A percentile compares a stretch with the other conserved stretches of the same genome.
Evolutionary conservation across 148 eudicot genomes (phyloP).

Genomic region (Bassia scoparia): DNA sequence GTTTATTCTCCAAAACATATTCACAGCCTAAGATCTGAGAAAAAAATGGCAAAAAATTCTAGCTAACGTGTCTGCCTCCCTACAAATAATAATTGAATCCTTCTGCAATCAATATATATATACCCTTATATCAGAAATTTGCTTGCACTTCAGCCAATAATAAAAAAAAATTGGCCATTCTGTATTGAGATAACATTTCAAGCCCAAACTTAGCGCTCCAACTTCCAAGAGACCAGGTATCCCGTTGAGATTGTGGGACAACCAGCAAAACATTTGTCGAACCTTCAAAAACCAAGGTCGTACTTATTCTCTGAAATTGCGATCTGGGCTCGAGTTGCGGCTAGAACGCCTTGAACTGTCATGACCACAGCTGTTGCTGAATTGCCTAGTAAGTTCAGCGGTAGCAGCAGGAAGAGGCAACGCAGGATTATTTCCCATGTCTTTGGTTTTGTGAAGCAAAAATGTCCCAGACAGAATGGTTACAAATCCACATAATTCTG

Average conservation of each 20-base stretch:
- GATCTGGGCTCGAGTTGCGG: constrained; percentile 16
- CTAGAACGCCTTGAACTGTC: constrained; percentile 1
- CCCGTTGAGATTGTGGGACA: constrained; percentile 3
- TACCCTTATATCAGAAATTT: constrained; percentile 16
- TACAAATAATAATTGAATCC: constrained; percentile 28
- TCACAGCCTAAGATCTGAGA: constrained; percentile 20
- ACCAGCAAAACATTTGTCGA: constrained; percentile 7
- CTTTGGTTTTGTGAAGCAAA: constrained; percentile 74
- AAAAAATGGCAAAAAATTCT: constrained; percentile 13
- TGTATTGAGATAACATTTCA: constrained; percentile 13
- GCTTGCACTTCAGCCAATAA: constrained; percentile 18
- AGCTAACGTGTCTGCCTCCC: constrained; percentile 23
- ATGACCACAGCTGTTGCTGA: constrained; percentile 9
- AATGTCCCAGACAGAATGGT: constrained; percentile 76
- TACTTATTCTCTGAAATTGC: constrained; percentile 18
- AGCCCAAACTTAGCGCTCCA: constrained; percentile 18
- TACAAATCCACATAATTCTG: constrained; percentile 64
- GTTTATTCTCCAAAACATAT: constrained; percentile 20
- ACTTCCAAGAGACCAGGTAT: constrained; percentile 3
- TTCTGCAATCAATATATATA: constrained; percentile 16
- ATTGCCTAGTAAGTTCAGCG: constrained; percentile 18
- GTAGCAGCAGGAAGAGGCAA: constrained; percentile 28
- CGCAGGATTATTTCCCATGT: constrained; percentile 52
- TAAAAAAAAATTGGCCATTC: constrained; percentile 13
- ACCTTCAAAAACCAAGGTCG: constrained; percentile 8